Conservation (phyloP, 768 basidiomycete genomes). For the Tephrocybe sp. region DNA sequence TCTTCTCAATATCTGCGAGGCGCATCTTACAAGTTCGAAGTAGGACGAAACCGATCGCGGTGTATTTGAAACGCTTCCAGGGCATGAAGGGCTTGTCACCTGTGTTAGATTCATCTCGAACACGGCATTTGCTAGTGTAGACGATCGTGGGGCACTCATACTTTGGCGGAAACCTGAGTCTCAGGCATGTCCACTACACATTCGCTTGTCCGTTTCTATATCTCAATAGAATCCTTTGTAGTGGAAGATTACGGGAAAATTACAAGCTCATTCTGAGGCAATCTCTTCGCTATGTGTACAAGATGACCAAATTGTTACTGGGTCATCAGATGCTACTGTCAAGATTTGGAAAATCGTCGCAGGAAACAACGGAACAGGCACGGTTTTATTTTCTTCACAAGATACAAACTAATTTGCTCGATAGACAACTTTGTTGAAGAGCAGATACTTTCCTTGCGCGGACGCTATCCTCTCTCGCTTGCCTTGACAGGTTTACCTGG, state of each 20-base stretch:
- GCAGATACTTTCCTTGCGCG: slow-evolving; percentile 63
- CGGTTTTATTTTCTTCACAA: slow-evolving; percentile 12
- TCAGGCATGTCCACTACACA: slow-evolving; percentile 34
- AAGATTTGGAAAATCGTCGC: slow-evolving; percentile 64
- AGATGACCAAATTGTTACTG: slow-evolving; percentile 58
- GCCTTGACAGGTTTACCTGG: slow-evolving; percentile 63
- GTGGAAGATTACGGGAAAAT: slow-evolving; percentile 38
- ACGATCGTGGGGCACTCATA: slow-evolving; percentile 67
- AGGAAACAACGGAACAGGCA: slow-evolving; percentile 29
- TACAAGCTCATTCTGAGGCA: slow-evolving; percentile 64
- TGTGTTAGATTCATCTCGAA: slow-evolving; percentile 65
- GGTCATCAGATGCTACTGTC: slow-evolving; percentile 77
- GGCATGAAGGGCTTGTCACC: slow-evolving; percentile 73
- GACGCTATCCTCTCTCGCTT: slow-evolving; percentile 74
- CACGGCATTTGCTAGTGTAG: slow-evolving; percentile 61
- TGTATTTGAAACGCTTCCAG: slow-evolving; percentile 68
- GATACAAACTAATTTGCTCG: not conserved
- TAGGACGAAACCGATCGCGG: slow-evolving; percentile 53
- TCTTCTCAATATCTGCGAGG: not conserved
- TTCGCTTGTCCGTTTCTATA: slow-evolving; percentile 10
- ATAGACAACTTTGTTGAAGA: slow-evolving; percentile 37
- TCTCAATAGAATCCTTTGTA: slow-evolving; percentile 7
- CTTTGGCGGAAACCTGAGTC: slow-evolving; percentile 54
- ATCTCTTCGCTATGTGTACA: slow-evolving; percentile 65
- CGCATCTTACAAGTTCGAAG: slow-evolving; percentile 3